A percentile compares a stretch with the other conserved stretches of the same genome.
phyloP scores from a whole-genome alignment of 1,284 basidiomycete genomes.

The Cryptococcus sp. region DNA sequence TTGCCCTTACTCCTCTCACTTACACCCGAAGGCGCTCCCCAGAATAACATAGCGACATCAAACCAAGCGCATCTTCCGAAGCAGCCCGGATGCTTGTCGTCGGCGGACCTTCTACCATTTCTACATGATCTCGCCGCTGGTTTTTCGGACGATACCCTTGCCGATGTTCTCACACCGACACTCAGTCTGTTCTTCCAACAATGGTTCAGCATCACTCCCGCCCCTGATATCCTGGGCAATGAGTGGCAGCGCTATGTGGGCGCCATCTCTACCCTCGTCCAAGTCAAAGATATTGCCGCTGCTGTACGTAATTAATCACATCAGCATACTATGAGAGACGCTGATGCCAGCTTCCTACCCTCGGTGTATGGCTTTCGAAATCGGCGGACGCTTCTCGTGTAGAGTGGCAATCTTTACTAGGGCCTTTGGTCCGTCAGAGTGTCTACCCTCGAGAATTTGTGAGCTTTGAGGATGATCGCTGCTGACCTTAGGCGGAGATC shows the following conservation, averaged over 20 bases:
- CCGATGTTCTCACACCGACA: constrained; percentile 50
- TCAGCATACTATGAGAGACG: background rate
- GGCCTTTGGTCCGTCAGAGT: constrained; percentile 73
- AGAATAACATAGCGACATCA: constrained; percentile 10
- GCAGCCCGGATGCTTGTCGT: constrained; percentile 25
- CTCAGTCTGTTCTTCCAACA: constrained; percentile 47
- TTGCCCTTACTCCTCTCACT: constrained; percentile 67
- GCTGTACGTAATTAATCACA: constrained; percentile 50
- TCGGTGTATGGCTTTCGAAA: constrained; percentile 44
- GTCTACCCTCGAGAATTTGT: constrained; percentile 86
- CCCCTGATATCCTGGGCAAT: constrained; percentile 45
- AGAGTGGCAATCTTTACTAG: constrained; percentile 65
- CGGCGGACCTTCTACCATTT: constrained; percentile 49
- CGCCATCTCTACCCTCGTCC: constrained; percentile 73
- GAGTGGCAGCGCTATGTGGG: constrained; percentile 81
- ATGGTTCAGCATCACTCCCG: constrained; percentile 42
- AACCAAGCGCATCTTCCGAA: background rate
- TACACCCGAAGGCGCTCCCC: constrained; percentile 54
- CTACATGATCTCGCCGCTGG: constrained; percentile 50
- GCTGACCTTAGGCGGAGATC: constrained; percentile 63
- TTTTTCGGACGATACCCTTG: constrained; percentile 46
- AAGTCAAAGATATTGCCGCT: constrained; percentile 75
- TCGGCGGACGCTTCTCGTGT: constrained; percentile 43
- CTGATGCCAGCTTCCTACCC: constrained; percentile 39
- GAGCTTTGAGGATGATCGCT: constrained; percentile 36